A percentile compares a stretch with the other conserved stretches of the same genome.
These are phyloP conservation scores for Saraca asoca DNA, from an alignment of 331 rosid genomes.

Conservation along the genomic window DNA sequence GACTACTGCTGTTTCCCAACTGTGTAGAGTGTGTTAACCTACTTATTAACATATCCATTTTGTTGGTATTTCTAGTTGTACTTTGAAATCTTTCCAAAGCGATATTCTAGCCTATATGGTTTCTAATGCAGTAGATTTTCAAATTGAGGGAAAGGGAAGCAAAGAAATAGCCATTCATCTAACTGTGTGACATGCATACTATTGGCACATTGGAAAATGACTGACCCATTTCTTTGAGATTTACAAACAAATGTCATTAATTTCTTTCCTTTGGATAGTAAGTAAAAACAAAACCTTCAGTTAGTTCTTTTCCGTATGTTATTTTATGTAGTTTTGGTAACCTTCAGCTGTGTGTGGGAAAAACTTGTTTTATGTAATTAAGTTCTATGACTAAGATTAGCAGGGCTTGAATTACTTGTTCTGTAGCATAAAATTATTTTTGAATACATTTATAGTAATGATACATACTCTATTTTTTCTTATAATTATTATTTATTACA, in stretches of 20 bases:
- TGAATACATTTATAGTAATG: too few relatives aligned
- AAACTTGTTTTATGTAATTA: too few relatives aligned
- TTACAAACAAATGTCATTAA: slow-evolving; percentile 8
- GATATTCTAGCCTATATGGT: slow-evolving; percentile 26
- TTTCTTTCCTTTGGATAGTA: slow-evolving; percentile 7
- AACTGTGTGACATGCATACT: slow-evolving; percentile 27
- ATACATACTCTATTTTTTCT: too few relatives aligned
- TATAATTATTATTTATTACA: too few relatives aligned
- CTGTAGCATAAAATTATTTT: too few relatives aligned
- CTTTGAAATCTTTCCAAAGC: slow-evolving; percentile 22
- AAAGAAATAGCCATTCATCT: background rate
- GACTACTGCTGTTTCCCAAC: slow-evolving; percentile 50
- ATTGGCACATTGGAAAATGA: slow-evolving; percentile 20
- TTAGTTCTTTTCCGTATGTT: too few relatives aligned
- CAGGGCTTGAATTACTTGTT: too few relatives aligned
- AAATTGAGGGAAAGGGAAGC: slow-evolving; percentile 29
- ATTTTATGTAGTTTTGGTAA: too few relatives aligned
- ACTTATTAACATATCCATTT: slow-evolving; percentile 33
- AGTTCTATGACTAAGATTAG: too few relatives aligned
- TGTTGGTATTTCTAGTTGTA: slow-evolving; percentile 17
- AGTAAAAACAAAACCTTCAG: too few relatives aligned
- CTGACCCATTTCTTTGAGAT: slow-evolving; percentile 24
- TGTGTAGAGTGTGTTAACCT: slow-evolving; percentile 36
- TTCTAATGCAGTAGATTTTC: slow-evolving; percentile 6
- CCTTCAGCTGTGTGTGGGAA: too few relatives aligned